Percentiles rank a stretch among this genome's conserved stretches.
These are phyloP conservation scores for Penicillium janthinellum DNA, from an alignment of 2,329 filamentous ascomycete species.

Conservation along the genomic window DNA sequence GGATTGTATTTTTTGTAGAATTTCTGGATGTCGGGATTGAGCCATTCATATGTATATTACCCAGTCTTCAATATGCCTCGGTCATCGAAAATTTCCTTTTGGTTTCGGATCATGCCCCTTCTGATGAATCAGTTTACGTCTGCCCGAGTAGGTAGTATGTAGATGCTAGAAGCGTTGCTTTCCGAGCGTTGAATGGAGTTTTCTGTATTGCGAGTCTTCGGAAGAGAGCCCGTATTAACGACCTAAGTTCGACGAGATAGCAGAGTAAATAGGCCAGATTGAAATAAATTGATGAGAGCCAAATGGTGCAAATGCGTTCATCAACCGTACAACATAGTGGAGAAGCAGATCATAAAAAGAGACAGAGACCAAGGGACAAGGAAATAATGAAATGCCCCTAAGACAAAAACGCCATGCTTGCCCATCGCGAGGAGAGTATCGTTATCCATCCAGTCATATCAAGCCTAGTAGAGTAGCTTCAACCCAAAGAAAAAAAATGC, in stretches of 20 bases:
- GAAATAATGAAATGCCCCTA: constrained; percentile 7
- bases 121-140: background rate
- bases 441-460: constrained; percentile 12
- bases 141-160: too few relatives aligned
- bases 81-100: constrained; percentile 1
- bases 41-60: constrained; percentile 28
- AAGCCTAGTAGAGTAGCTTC: background rate
- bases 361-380: constrained; percentile 4
- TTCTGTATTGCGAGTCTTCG: background rate
- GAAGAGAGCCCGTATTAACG: background rate
- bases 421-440: constrained; percentile 11
- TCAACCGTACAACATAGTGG: background rate
- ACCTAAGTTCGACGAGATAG: background rate
- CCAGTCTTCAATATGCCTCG: constrained; percentile 24
- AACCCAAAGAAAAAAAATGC: constrained; percentile 3
- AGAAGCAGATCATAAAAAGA: background rate
- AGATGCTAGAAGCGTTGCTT: background rate
- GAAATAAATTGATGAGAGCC: background rate
- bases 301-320: constrained; percentile 2
- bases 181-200: background rate
- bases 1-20: background rate
- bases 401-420: constrained; percentile 19
- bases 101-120: background rate
- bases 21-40: constrained; percentile 4
- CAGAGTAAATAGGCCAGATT: background rate